Evolutionary conservation across 306 rosid genomes (phyloP), one percentile per base, ranked within the genome.

Genomic region (Fragaria nilgerrensis): DNA sequence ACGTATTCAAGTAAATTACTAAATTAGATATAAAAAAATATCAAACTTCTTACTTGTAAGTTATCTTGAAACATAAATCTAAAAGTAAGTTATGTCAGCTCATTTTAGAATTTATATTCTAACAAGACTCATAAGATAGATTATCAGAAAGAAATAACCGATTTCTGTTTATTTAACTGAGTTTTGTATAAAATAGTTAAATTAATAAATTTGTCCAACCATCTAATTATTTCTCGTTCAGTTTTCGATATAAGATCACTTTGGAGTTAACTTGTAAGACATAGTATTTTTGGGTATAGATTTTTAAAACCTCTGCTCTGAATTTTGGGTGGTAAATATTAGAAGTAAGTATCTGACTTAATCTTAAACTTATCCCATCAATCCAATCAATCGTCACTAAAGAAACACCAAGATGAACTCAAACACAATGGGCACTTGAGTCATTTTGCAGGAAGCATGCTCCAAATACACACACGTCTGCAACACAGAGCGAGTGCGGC

Each of bases 401-500:
- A 13, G 36, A 27, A 25, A 58, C 15, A 27, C 34, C 4, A 4
- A 11, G 39, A 5, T 15, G 11, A 13, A 62, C 41, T 11, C 39
- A 59, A 12, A 4, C 37, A 47, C 20, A 5, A 68, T 10, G 69
- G 77, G 56, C 49, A 58, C 17, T 74, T 7, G 14, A 0, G 77
- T 74, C 68, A 53, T 58, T 59, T 25, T 6, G 5, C 0, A 5
- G n/a, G 63, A 34, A 19, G 65, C 44, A 20, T 3, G 3, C 16
- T 41, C 8, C 9, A 50, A 19, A 2, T 12, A 8, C 19, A 76
- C 77, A 77, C 78, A 20, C 70, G 84, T 72, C 82, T 27, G 4
- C 9, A 52, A 55, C 12, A 2, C 37, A 74, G 63, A 75, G 79
- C 73, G 85, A 82, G 79, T 77, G 47, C 25, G 8, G 5, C 10